These are phyloP conservation scores for Saccharomycopsis microspora DNA, from an alignment of 805 yeast species.

Conservation along the genomic window DNA sequence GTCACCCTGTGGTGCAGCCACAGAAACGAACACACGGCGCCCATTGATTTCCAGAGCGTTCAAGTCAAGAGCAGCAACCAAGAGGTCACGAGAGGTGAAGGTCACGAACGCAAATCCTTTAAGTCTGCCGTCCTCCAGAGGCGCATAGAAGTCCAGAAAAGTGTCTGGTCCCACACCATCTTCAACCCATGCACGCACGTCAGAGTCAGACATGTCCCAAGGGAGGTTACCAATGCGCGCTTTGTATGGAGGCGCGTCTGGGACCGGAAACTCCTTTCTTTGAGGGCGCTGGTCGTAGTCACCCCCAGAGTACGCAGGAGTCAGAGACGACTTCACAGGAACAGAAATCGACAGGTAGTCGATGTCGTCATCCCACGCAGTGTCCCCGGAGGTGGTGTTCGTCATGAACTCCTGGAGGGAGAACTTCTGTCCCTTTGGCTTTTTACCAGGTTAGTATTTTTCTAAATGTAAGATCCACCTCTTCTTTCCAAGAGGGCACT, in stretches of 20 bases:
- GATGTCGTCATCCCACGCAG: conserved; percentile 74
- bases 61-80: conserved; percentile 61
- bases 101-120: conserved; percentile 87
- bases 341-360: conserved; percentile 57
- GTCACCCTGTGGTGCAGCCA: conserved; percentile 53
- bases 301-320: conserved; percentile 21
- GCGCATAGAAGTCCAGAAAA: conserved; percentile 57
- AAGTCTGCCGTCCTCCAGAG: conserved; percentile 65
- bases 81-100: conserved; percentile 63
- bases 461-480: too few species aligned
- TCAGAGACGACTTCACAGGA: conserved; percentile 26
- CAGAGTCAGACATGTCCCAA: conserved; percentile 64
- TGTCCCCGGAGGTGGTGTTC: conserved; percentile 33
- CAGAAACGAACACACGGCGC: conserved; percentile 63
- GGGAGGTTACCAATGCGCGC: conserved; percentile 86
- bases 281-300: conserved; percentile 30
- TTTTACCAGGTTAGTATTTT: conserved; percentile 17
- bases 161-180: conserved; percentile 26
- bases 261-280: conserved; percentile 71
- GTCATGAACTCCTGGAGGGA: conserved; percentile 72
- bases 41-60: conserved; percentile 61
- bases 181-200: conserved; percentile 49
- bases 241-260: conserved; percentile 83
- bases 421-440: conserved; percentile 64
- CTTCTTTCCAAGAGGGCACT: too few species aligned